Conservation (phyloP, 345 rosid genomes). For the Brassica nigra region DNA sequence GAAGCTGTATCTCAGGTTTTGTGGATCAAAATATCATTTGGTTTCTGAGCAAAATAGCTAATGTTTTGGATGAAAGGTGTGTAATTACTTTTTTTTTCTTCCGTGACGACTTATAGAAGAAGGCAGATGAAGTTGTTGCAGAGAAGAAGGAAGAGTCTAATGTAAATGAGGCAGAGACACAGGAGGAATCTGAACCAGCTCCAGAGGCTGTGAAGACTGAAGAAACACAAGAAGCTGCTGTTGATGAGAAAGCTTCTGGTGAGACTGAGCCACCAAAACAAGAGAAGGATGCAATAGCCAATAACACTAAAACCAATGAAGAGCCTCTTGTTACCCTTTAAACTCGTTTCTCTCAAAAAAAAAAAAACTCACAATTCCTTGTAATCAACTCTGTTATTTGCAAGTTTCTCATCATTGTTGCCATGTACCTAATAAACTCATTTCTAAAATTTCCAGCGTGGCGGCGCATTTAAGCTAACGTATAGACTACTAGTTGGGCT, state of each 20-base stretch:
- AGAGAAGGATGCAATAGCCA: slow-evolving; percentile 33
- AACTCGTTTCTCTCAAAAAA: neutral
- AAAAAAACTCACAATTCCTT: too few relatives aligned
- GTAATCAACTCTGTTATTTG: slow-evolving; percentile 6
- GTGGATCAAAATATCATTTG: neutral
- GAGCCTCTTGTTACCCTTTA: slow-evolving; percentile 46
- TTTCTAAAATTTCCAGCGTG: neutral
- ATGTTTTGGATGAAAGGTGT: neutral
- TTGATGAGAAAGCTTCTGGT: slow-evolving; percentile 14
- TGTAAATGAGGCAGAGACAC: slow-evolving; percentile 44
- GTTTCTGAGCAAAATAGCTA: neutral
- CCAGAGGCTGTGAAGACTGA: slow-evolving; percentile 30
- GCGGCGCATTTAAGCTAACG: neutral
- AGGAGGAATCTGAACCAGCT: slow-evolving; percentile 38
- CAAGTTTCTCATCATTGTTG: slow-evolving; percentile 8
- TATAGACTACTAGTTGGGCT: neutral
- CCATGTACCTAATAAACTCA: neutral
- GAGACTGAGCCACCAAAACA: slow-evolving; percentile 35
- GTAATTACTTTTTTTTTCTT: neutral
- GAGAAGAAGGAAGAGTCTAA: slow-evolving; percentile 43
- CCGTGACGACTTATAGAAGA: slow-evolving; percentile 25
- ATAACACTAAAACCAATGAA: slow-evolving; percentile 35
- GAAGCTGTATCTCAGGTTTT: slow-evolving; percentile 32
- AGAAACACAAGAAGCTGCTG: slow-evolving; percentile 29
- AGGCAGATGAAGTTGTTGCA: slow-evolving; percentile 34